Percentiles rank a stretch among this genome's conserved stretches.
phyloP scores from a whole-genome alignment of 164 flowering plant genomes.

The Sedum album region DNA sequence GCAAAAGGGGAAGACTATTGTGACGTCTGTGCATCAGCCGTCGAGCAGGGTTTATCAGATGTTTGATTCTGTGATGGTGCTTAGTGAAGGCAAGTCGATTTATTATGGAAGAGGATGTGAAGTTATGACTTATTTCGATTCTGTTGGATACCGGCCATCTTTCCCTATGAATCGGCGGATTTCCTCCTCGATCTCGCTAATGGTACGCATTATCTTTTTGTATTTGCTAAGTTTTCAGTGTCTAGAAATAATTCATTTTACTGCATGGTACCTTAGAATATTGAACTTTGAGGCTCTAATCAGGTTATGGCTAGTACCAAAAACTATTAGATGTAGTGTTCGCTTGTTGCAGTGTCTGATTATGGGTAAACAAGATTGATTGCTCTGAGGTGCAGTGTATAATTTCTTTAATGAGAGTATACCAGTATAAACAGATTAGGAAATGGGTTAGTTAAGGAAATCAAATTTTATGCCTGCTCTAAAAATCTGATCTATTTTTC shows the following conservation, averaged over 20 bases:
- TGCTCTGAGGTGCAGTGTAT: neutral
- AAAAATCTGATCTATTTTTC: neutral
- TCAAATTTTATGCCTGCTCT: neutral
- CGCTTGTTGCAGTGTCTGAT: neutral
- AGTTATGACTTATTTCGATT: conserved; percentile 55
- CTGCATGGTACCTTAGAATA: neutral
- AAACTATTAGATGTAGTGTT: neutral
- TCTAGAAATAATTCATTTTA: neutral
- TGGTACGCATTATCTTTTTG: conserved; percentile 38
- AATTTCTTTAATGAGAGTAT: neutral
- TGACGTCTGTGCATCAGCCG: conserved; percentile 84
- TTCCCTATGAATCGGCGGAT: conserved; percentile 85
- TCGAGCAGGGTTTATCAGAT: conserved; percentile 75
- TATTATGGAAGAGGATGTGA: conserved; percentile 63
- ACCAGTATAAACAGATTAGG: neutral
- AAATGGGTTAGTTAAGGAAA: neutral
- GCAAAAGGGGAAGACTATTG: conserved; percentile 64
- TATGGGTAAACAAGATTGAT: neutral
- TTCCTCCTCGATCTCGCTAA: conserved; percentile 94
- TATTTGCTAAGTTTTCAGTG: neutral
- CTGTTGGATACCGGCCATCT: conserved; percentile 57
- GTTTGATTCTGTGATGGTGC: conserved; percentile 57
- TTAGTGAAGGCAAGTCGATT: conserved; percentile 59
- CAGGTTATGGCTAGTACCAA: neutral
- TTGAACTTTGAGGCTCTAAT: neutral